Evolutionary conservation across 257 asterid species (phyloP).

Genomic region (Dorcoceras hygrometricum): DNA sequence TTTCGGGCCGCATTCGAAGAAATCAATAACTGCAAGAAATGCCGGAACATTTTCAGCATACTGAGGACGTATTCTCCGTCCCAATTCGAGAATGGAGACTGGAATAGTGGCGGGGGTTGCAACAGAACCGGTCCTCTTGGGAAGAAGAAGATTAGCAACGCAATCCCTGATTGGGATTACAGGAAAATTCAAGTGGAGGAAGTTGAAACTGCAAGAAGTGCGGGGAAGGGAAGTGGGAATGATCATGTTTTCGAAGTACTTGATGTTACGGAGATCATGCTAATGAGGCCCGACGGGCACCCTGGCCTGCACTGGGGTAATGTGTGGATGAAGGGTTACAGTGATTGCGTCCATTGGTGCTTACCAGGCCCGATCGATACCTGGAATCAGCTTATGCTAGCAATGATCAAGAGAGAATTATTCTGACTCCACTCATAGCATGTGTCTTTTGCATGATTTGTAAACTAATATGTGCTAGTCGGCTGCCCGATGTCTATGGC

Average conservation of each 20-base stretch:
- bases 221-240: constrained; percentile 24
- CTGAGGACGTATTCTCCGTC: constrained; percentile 50
- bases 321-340: constrained; percentile 37
- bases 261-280: constrained; percentile 43
- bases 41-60: constrained; percentile 29
- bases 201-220: constrained; percentile 26
- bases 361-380: constrained; percentile 53
- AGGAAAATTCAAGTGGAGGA: constrained; percentile 32
- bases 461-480: too few species aligned
- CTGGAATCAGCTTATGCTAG: constrained; percentile 39
- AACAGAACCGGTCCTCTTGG: constrained; percentile 32
- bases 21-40: constrained; percentile 33
- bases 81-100: constrained; percentile 50
- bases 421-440: neutral
- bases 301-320: constrained; percentile 39
- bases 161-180: neutral
- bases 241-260: constrained; percentile 24
- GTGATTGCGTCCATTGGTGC: constrained; percentile 59
- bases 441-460: too few species aligned
- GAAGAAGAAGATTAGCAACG: constrained; percentile 22
- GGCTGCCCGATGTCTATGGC: too few species aligned
- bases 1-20: constrained; percentile 37
- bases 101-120: constrained; percentile 52
- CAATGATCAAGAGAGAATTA: constrained; percentile 14
- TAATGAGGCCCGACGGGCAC: constrained; percentile 48